Conservation (phyloP, 2,329 filamentous ascomycete genomes). For the Rhynchosporium graminicola region DNA sequence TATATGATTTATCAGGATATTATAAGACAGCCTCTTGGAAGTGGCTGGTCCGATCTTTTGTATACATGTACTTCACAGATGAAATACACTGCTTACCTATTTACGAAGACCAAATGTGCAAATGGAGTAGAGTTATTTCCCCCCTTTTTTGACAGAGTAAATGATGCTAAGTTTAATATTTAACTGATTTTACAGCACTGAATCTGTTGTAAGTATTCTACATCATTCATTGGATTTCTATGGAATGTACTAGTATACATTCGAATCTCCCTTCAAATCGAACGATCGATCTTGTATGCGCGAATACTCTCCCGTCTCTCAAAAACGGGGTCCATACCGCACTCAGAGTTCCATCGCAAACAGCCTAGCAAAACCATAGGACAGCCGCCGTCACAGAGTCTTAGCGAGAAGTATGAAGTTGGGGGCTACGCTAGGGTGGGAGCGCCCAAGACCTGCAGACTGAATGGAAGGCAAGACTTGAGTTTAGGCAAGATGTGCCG, state of each 20-base stretch:
- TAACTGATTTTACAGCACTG: background rate
- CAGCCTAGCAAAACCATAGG: background rate
- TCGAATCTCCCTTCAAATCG: too few species aligned
- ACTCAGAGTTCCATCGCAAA: slow-evolving; percentile 2
- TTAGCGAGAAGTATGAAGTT: too few species aligned
- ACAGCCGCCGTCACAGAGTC: background rate
- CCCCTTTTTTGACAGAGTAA: background rate
- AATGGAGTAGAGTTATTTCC: background rate
- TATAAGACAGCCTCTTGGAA: slow-evolving; percentile 1
- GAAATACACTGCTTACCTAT: too few species aligned
- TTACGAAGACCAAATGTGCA: background rate
- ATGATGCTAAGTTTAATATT: background rate
- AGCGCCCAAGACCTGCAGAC: too few species aligned
- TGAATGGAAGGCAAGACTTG: background rate
- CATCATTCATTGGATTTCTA: background rate
- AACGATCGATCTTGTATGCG: too few species aligned
- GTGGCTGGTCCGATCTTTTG: slow-evolving; percentile 13
- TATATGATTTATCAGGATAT: background rate
- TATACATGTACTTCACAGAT: background rate
- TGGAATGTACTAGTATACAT: too few species aligned
- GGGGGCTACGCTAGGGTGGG: too few species aligned
- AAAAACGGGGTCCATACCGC: background rate
- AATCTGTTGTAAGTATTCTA: background rate
- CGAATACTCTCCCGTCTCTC: too few species aligned
- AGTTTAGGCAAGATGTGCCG: background rate